Evolutionary conservation across 257 asterid genomes (phyloP).

Genomic region (Fraxinus pennsylvanica): DNA sequence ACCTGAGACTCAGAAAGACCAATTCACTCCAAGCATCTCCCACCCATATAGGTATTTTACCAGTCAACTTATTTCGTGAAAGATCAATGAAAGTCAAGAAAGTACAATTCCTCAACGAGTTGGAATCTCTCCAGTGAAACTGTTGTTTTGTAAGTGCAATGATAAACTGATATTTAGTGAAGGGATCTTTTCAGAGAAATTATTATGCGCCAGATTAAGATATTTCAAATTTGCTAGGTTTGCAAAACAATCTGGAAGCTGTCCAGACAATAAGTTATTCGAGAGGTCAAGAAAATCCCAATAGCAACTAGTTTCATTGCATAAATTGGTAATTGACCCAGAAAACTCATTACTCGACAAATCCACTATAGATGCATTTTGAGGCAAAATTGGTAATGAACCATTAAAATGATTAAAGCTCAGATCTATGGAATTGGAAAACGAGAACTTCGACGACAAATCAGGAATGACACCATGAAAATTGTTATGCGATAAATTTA

Average conservation of each 20-base stretch:
- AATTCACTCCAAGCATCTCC: neutral
- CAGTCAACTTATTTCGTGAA: slow-evolving; percentile 7
- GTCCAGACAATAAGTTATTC: slow-evolving; percentile 24
- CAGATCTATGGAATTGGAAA: neutral
- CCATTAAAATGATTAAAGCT: slow-evolving; percentile 2
- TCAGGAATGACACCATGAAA: slow-evolving; percentile 18
- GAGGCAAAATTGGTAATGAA: neutral
- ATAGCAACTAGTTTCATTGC: neutral
- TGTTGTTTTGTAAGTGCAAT: slow-evolving; percentile 13
- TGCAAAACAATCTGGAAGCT: slow-evolving; percentile 27
- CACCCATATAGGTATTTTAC: slow-evolving; percentile 4
- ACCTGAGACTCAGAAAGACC: slow-evolving; percentile 6
- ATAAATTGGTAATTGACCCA: slow-evolving; percentile 14
- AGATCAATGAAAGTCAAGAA: neutral
- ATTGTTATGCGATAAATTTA: slow-evolving; percentile 21
- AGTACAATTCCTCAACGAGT: neutral
- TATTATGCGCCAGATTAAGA: slow-evolving; percentile 20
- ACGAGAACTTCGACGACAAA: neutral
- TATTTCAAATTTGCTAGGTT: neutral
- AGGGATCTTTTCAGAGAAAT: slow-evolving; percentile 13
- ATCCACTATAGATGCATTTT: neutral
- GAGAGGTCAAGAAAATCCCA: slow-evolving; percentile 28
- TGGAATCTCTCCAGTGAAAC: slow-evolving; percentile 20
- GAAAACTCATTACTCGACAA: slow-evolving; percentile 28
- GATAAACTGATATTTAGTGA: neutral